Percentiles rank a stretch among this genome's conserved stretches.
phyloP scores from a whole-genome alignment of 495 filamentous ascomycete genomes.

The Thermothielavioides terrestris region DNA sequence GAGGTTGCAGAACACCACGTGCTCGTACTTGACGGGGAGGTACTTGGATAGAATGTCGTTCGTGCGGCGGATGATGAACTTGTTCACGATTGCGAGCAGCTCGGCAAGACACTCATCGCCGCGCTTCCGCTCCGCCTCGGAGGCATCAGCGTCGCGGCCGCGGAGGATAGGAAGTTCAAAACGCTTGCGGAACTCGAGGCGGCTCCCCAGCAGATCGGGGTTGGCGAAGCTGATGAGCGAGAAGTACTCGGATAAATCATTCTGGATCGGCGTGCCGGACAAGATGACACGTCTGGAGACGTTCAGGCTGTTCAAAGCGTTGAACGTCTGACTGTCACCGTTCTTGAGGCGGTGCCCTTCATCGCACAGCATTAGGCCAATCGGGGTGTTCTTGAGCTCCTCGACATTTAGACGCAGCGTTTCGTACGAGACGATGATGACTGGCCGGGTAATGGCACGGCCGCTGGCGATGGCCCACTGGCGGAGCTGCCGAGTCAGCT shows the following conservation, averaged over 20 bases:
- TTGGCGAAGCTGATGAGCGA: conserved; percentile 95
- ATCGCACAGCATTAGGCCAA: conserved; percentile 93
- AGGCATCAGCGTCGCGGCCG: conserved; percentile 84
- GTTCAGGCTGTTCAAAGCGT: conserved; percentile 78
- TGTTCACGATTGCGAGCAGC: conserved; percentile 80
- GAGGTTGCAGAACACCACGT: conserved; percentile 98
- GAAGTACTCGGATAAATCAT: conserved; percentile 96
- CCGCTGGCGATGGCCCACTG: conserved; percentile 92
- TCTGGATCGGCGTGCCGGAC: conserved; percentile 95
- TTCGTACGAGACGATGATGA: conserved; percentile 99
- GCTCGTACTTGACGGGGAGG: conserved; percentile 96
- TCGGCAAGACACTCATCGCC: conserved; percentile 80
- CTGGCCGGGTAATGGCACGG: conserved; percentile 80
- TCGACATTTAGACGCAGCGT: conserved; percentile 85
- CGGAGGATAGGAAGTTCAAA: conserved; percentile 89
- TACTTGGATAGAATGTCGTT: conserved; percentile 99
- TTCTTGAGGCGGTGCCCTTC: conserved; percentile 99
- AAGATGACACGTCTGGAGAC: conserved; percentile 89
- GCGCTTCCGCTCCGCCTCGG: conserved; percentile 70
- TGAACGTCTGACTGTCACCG: conserved; percentile 90
- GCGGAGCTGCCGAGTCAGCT: conserved; percentile 76
- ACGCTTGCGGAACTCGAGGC: conserved; percentile 87
- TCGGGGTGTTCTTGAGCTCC: conserved; percentile 75
- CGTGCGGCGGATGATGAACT: conserved; percentile 96
- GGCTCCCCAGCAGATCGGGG: conserved; percentile 79